Evolutionary conservation across 495 filamentous ascomycete species (phyloP).

Genomic region (Cenococcum geophilum): DNA sequence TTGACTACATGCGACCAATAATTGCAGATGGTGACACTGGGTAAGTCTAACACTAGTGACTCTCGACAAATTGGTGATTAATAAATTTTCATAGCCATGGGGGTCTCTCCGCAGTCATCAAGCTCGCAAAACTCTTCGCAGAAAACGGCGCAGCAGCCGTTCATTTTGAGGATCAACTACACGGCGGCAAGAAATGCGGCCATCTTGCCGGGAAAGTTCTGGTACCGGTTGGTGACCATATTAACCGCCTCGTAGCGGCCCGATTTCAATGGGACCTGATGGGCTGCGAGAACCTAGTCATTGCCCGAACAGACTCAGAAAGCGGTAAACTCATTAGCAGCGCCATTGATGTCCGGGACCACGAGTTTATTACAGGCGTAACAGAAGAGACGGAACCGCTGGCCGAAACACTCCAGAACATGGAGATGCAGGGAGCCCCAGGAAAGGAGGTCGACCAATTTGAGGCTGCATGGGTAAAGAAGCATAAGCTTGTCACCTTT

Average conservation of each 20-base stretch:
- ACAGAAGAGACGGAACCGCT: slow-evolving; percentile 67
- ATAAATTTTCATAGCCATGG: slow-evolving; percentile 46
- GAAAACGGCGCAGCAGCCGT: slow-evolving; percentile 95
- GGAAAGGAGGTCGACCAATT: slow-evolving; percentile 75
- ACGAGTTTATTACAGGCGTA: slow-evolving; percentile 91
- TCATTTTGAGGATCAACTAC: slow-evolving; percentile 95
- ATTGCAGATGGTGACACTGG: slow-evolving; percentile 97
- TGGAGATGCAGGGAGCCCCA: slow-evolving; percentile 73
- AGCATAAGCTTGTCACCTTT: slow-evolving; percentile 79
- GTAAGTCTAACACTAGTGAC: slow-evolving; percentile 47
- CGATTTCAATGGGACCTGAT: slow-evolving; percentile 98
- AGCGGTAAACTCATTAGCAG: slow-evolving; percentile 84
- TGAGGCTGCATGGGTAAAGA: slow-evolving; percentile 86
- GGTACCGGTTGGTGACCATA: slow-evolving; percentile 89
- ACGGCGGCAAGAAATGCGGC: slow-evolving; percentile 97
- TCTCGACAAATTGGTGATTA: background rate
- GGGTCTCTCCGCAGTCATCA: slow-evolving; percentile 84
- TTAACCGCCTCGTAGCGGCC: slow-evolving; percentile 85
- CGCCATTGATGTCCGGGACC: slow-evolving; percentile 86
- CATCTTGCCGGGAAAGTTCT: slow-evolving; percentile 96
- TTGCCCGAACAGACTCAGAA: slow-evolving; percentile 92
- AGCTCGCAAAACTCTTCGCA: slow-evolving; percentile 97
- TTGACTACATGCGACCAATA: slow-evolving; percentile 90
- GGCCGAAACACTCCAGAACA: slow-evolving; percentile 80
- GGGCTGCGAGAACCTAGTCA: slow-evolving; percentile 88